Evolutionary conservation across 106 monocot species (phyloP), one percentile per base, ranked within the genome.

Genomic region (Dactylorhiza incarnata): DNA sequence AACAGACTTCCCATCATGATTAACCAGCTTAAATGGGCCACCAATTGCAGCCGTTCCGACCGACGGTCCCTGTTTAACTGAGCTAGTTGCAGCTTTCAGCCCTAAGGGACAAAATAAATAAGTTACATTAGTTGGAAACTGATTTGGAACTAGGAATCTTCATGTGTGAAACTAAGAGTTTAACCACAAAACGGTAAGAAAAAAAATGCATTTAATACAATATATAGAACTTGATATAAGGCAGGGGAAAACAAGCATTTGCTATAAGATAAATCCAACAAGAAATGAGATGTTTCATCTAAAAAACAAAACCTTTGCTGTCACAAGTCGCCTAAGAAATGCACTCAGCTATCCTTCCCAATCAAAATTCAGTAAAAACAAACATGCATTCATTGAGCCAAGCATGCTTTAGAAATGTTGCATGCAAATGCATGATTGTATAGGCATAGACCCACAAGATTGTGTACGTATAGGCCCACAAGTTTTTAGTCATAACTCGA

Each of bases 21-120:
- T 87, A 48, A 93, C 59, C 25, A 96, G 87, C 68, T 82, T 87
- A 73, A 96, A 96, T 68, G 93, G 85, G 44, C 96, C 96, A 50
- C 96, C 96, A 79, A 96, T 96, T 49, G 96, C 96, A 56, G 96
- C 91, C 72, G 79, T 81, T 76, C 96, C 96, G 17, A 84, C 90
- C 75, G 96, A 87, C 49, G 90, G 89, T 29, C 93, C 96, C 68
- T 82, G 79, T 82, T 87, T 93, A 68, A 87, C 84, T 74, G 85
- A 49, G 81, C 85, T 84, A 49, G 89, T 83, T 76, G 82, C 76
- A 43, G 68, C 81, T 75, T 93, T 96, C 78, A 96, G 70, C 67
- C 83, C 96, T 96, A 84, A 8, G 73, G 69, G 12, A 13, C 44
- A 23, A 67, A 65, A 55, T 58, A 1, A 78, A 17, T 49, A 49